Evolutionary conservation across 805 yeast species (phyloP).

Genomic region (Yarrowia sp.): DNA sequence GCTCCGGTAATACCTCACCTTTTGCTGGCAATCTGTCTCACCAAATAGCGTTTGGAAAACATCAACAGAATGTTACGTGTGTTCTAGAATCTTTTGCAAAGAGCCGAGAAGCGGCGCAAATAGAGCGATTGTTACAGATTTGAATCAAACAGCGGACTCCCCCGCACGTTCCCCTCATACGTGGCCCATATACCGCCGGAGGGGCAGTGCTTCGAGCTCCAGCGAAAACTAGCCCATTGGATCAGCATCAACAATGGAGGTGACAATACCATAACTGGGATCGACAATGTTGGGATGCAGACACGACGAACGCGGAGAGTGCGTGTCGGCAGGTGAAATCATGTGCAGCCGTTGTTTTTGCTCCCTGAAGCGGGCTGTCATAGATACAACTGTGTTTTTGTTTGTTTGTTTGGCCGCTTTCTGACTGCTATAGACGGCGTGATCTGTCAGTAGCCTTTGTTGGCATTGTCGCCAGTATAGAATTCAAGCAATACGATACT

Average conservation of each 20-base stretch:
- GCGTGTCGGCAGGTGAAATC: background rate
- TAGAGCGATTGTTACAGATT: no score
- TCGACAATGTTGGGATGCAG: background rate
- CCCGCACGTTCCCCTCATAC: background rate
- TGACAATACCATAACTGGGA: background rate
- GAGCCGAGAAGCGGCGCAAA: no score
- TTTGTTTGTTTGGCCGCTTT: background rate
- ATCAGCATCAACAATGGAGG: background rate
- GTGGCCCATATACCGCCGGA: background rate
- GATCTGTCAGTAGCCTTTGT: no score
- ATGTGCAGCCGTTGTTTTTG: background rate
- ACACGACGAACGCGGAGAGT: background rate
- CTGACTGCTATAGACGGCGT: no score
- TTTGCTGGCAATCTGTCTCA: no score
- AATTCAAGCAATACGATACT: background rate
- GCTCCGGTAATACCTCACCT: no score
- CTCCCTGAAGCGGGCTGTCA: background rate
- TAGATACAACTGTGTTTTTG: background rate
- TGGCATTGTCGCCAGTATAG: no score
- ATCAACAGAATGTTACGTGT: background rate
- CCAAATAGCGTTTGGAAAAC: background rate
- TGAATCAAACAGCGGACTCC: no score
- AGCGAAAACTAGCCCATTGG: background rate
- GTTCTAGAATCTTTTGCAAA: constrained; percentile 17
- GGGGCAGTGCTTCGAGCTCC: background rate